Base-by-base conservation (phyloP, 441 rosid species). In the Aleurites moluccanus region DNA sequence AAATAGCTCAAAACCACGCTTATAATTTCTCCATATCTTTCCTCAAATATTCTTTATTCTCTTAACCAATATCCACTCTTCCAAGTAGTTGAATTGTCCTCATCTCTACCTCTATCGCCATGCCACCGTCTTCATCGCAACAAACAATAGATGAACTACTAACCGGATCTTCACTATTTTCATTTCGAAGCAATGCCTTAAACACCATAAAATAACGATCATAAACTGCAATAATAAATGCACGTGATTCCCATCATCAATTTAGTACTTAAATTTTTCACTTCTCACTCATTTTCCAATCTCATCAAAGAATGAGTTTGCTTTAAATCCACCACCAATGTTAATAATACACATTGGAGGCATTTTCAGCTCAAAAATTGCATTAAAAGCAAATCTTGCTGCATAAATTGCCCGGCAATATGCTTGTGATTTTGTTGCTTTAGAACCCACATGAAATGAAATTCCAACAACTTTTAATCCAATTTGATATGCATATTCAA, bases 181-280 rank as follows among this genome's bases (percentile, higher is more conserved):
- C 69, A 28, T 47, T 16, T 63, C 30, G 13, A 52, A 38, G 27
- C 7, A 60, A 52, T 21, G 50, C 66, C 49, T 69, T 69, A 2
- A 42, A 61, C 59, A 4, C 23, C 53, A 60, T 10, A 6, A 30
- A 49, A 18, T 60, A 47, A 47, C 4, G 59, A 73, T 73, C 75
- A 49, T 47, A 47, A 4, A 21, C 49, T 23, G 76, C 9, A n/a
- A 30, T 10, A n/a, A 55, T 21, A 5, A 78, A 63, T 0, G 74
- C 10, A 74, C 66, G 11, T 78, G 57, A 16, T 42, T 73, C 38
- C 80, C 77, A 42, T 78, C 80, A 64, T 73, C 72, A 11, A 78
- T 78, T 74, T 70, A 73, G 27, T 73, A 73, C 65, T 78, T 35
- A 61, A 67, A 68, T 10, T 59, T 8, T 4, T 67, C 65, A 8